phyloP scores from a whole-genome alignment of 139 green algal genomes.

The Micromonas commoda region DNA sequence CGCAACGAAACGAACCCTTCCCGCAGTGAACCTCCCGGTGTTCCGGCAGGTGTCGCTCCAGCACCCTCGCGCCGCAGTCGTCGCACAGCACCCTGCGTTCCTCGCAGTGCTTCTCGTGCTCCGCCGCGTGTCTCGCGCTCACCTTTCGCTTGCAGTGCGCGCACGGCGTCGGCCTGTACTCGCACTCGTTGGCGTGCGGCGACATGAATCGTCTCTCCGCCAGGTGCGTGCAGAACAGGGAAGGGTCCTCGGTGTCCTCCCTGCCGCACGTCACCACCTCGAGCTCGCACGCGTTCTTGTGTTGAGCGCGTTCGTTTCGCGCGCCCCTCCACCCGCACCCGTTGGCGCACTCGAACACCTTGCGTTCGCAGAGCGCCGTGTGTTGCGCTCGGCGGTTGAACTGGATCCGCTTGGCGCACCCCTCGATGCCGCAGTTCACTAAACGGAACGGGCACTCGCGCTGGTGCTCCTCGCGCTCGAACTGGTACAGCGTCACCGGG shows the following conservation, averaged over 20 bases:
- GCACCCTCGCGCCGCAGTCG: neutral
- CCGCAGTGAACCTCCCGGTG: neutral
- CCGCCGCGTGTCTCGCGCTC: neutral
- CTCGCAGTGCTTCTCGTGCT: neutral
- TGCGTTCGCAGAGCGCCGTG: neutral
- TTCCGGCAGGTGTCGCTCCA: neutral
- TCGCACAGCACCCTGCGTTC: neutral
- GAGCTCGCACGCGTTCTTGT: neutral
- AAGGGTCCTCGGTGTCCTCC: neutral
- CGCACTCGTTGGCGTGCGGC: neutral
- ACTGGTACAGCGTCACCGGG: neutral
- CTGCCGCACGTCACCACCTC: constrained; percentile 2
- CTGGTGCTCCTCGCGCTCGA: neutral
- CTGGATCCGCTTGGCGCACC: neutral
- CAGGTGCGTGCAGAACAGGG: neutral
- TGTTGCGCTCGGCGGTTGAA: neutral
- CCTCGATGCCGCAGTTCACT: neutral
- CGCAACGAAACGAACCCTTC: neutral
- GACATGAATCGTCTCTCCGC: neutral
- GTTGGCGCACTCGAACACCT: neutral
- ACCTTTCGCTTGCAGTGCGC: neutral
- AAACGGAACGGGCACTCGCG: neutral
- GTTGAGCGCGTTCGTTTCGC: neutral
- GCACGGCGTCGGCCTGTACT: neutral
- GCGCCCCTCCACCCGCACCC: neutral